These are phyloP conservation scores for Teratosphaeria destructans DNA, from an alignment of 2,329 filamentous ascomycete species.

Conservation along the genomic window DNA sequence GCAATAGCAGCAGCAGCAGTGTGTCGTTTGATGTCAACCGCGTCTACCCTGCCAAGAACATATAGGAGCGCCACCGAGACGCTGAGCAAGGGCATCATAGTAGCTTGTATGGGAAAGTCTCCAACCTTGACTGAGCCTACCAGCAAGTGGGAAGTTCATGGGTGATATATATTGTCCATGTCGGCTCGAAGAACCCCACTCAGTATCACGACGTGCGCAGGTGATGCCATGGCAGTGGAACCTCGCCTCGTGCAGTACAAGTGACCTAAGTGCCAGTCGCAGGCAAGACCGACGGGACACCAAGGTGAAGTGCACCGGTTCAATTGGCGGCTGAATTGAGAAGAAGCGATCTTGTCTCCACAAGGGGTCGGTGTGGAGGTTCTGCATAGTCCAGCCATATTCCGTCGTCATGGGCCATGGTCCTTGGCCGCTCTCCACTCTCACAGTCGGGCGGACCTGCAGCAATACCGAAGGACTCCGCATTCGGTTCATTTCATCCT, in stretches of 20 bases:
- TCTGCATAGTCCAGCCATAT: background rate
- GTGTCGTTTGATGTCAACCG: background rate
- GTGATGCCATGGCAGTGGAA: background rate
- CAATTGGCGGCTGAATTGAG: background rate
- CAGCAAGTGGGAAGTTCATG: background rate
- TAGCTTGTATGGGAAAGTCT: background rate
- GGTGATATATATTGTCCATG: background rate
- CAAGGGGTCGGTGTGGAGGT: background rate
- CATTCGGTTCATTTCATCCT: background rate
- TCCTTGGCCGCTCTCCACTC: background rate
- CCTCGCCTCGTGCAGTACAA: background rate
- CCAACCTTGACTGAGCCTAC: background rate
- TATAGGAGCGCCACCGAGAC: background rate
- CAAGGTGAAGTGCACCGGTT: background rate
- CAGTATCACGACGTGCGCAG: background rate
- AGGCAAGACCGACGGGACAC: background rate
- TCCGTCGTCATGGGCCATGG: constrained; percentile 1
- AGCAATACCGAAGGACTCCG: background rate
- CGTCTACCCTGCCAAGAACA: background rate
- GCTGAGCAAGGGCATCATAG: background rate
- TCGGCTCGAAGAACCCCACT: background rate
- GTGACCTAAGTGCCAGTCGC: background rate
- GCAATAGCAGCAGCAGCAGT: constrained; percentile 10
- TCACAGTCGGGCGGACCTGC: background rate
- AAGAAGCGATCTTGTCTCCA: background rate